These are phyloP conservation scores for Globisporangium barbulae DNA, from an alignment of 352 stramenopile species.

Conservation along the genomic window DNA sequence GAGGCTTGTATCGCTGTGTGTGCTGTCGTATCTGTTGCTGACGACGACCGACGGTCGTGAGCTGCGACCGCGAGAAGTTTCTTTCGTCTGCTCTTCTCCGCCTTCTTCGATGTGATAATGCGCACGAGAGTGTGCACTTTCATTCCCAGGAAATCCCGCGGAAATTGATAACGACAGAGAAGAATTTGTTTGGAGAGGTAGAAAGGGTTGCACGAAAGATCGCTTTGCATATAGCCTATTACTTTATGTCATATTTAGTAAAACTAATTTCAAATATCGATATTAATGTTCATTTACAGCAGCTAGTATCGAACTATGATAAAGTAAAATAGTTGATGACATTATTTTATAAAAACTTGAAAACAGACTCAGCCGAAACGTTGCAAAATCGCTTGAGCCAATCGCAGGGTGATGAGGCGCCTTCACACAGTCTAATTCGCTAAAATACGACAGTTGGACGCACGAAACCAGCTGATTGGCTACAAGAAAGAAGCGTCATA, in stretches of 20 bases:
- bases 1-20: not conserved
- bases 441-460: not conserved
- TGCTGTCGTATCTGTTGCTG: not conserved
- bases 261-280: not conserved
- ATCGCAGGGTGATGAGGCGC: not conserved
- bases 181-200: conserved; percentile 10
- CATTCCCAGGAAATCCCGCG: conserved; percentile 8
- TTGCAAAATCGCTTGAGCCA: not conserved
- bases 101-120: not conserved
- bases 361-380: not conserved
- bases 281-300: too few relatives aligned
- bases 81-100: not conserved
- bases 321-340: not conserved
- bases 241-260: not conserved
- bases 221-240: not conserved
- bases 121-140: not conserved
- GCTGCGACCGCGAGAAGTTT: conserved; percentile 9
- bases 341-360: not conserved
- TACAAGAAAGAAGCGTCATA: not conserved
- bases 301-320: not conserved
- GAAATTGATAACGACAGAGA: conserved; percentile 4
- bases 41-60: not conserved
- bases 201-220: conserved; percentile 5
- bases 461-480: not conserved
- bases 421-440: not conserved